These are phyloP conservation scores for Ascochyta rabiei DNA, from an alignment of 2,329 filamentous ascomycete species.

Conservation along the genomic window DNA sequence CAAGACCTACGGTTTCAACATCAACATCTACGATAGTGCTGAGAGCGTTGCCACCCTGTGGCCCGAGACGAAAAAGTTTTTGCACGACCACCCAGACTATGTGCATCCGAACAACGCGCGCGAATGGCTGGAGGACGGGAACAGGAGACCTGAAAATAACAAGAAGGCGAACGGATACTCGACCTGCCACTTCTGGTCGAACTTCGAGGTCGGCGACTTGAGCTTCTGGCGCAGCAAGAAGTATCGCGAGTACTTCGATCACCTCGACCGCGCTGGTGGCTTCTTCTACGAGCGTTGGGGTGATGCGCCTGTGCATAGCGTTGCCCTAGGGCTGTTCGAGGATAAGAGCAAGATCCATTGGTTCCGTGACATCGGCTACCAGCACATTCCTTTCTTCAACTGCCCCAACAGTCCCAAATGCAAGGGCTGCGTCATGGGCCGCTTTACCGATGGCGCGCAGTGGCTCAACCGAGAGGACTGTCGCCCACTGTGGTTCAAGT, in stretches of 20 bases:
- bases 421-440: constrained; percentile 81
- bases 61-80: constrained; percentile 94
- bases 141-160: constrained; percentile 79
- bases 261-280: constrained; percentile 89
- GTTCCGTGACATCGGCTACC: constrained; percentile 99
- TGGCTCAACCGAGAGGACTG: constrained; percentile 92
- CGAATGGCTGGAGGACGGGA: constrained; percentile 82
- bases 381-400: constrained; percentile 98
- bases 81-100: constrained; percentile 82
- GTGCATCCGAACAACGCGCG: constrained; percentile 84
- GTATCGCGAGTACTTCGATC: constrained; percentile 96
- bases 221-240: constrained; percentile 87
- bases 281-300: constrained; percentile 99
- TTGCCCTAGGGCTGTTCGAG: constrained; percentile 90
- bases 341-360: constrained; percentile 91
- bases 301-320: constrained; percentile 94
- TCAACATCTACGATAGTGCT: constrained; percentile 93
- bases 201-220: constrained; percentile 96
- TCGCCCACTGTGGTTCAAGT: constrained; percentile 96
- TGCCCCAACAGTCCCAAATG: constrained; percentile 97
- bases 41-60: constrained; percentile 85
- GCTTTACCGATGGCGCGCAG: constrained; percentile 85
- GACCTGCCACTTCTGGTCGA: constrained; percentile 99
- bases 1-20: constrained; percentile 98
- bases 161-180: constrained; percentile 87